Percentiles rank a stretch among this genome's conserved stretches.
Conservation (phyloP, 768 basidiomycete genomes). For the Terana coerulea region DNA sequence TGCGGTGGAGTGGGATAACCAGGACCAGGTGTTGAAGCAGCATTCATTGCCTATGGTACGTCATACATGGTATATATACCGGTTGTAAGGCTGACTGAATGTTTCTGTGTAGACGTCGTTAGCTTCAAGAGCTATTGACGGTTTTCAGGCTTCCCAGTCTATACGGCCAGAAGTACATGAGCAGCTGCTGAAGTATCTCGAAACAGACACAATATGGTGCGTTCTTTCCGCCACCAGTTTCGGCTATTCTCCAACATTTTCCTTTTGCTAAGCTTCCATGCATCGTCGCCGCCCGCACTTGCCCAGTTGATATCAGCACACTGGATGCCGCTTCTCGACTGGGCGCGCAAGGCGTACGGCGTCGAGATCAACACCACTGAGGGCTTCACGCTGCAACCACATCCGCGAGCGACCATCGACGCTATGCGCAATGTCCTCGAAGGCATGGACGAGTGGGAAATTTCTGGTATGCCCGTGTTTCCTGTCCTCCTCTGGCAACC, state of each 20-base stretch:
- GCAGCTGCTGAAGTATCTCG: conserved; percentile 77
- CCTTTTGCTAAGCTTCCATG: conserved; percentile 61
- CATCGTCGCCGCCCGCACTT: conserved; percentile 70
- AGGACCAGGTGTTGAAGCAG: conserved; percentile 78
- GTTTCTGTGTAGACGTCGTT: conserved; percentile 70
- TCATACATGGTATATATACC: background rate
- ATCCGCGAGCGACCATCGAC: conserved; percentile 63
- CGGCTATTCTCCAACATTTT: background rate
- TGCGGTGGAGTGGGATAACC: conserved; percentile 96
- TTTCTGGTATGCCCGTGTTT: conserved; percentile 65
- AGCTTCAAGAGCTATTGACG: conserved; percentile 85
- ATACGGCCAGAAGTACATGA: conserved; percentile 59
- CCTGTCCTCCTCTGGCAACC: too few relatives aligned
- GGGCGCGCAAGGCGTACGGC: conserved; percentile 65
- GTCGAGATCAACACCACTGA: conserved; percentile 63
- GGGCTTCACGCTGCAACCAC: conserved; percentile 62
- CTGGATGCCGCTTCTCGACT: conserved; percentile 86
- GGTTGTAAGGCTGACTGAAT: background rate
- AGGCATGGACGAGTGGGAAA: conserved; percentile 74
- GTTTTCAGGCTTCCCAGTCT: conserved; percentile 41
- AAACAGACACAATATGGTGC: conserved; percentile 93
- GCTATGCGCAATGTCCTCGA: conserved; percentile 56
- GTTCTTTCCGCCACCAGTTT: too few relatives aligned
- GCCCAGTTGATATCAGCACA: conserved; percentile 74
- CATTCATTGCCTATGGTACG: conserved; percentile 89